Evolutionary conservation across 2,329 filamentous ascomycete genomes (phyloP).

Genomic region (Colletotrichum abscissum): DNA sequence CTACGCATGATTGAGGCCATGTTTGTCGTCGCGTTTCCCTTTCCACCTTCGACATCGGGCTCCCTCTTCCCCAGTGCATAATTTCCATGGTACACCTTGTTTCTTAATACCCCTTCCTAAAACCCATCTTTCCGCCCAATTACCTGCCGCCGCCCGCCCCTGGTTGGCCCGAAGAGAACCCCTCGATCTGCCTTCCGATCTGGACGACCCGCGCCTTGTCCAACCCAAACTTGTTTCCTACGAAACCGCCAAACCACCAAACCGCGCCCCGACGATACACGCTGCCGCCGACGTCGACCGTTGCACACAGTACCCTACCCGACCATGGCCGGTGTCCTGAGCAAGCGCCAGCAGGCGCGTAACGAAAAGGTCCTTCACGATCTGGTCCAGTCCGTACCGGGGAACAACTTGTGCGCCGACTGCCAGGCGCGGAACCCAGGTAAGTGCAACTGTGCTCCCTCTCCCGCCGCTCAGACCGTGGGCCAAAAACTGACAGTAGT

Average conservation of each 20-base stretch:
- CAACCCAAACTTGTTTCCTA: constrained; percentile 12
- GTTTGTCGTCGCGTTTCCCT: constrained; percentile 27
- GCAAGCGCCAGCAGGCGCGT: constrained; percentile 97
- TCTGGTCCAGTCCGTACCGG: constrained; percentile 82
- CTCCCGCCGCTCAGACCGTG: constrained; percentile 6
- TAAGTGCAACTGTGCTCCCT: constrained; percentile 49
- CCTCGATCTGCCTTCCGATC: constrained; percentile 28
- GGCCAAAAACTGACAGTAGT: constrained; percentile 17
- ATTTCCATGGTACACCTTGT: constrained; percentile 27
- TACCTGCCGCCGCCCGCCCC: constrained; percentile 5
- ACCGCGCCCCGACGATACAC: background rate
- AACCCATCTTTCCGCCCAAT: constrained; percentile 21
- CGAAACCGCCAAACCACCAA: constrained; percentile 19
- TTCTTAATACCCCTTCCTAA: constrained; percentile 17
- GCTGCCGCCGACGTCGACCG: constrained; percentile 18
- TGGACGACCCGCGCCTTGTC: constrained; percentile 10
- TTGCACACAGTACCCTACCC: constrained; percentile 9
- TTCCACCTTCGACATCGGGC: constrained; percentile 28
- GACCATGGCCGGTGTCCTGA: constrained; percentile 78
- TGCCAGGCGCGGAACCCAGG: constrained; percentile 92
- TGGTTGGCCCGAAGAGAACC: constrained; percentile 21
- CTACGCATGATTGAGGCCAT: constrained; percentile 34
- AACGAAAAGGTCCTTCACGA: constrained; percentile 95
- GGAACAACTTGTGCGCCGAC: constrained; percentile 95
- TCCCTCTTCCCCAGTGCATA: constrained; percentile 30